Conservation (phyloP, 768 basidiomycete species). For the Auriscalpium vulgare region DNA sequence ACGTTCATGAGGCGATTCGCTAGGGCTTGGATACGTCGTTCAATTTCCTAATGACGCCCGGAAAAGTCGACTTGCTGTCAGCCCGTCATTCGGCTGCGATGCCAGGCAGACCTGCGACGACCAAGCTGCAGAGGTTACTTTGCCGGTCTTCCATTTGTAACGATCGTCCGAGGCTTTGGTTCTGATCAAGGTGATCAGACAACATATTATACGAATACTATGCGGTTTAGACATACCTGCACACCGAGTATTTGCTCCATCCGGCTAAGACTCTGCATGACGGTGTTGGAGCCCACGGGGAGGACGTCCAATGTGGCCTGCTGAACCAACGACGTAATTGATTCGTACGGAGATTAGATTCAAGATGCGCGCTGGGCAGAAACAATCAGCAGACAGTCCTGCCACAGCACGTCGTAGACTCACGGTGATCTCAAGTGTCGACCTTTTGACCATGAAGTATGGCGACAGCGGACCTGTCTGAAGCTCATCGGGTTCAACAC, state of each 20-base stretch:
- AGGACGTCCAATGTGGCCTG: slow-evolving; percentile 77
- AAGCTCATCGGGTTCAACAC: slow-evolving; percentile 45
- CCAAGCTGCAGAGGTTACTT: slow-evolving; percentile 86
- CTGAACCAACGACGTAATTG: slow-evolving; percentile 80
- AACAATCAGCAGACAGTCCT: too few species aligned
- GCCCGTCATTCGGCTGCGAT: too few species aligned
- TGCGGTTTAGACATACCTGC: slow-evolving; percentile 45
- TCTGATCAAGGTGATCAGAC: slow-evolving; percentile 33
- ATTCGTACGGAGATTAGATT: slow-evolving; percentile 94
- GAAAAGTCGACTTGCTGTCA: neutral
- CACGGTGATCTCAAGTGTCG: too few species aligned
- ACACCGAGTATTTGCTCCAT: slow-evolving; percentile 86
- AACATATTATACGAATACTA: neutral
- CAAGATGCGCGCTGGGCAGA: slow-evolving; percentile 59
- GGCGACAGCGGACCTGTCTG: slow-evolving; percentile 67
- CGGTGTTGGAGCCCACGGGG: slow-evolving; percentile 72
- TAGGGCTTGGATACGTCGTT: slow-evolving; percentile 74
- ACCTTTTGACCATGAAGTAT: slow-evolving; percentile 83
- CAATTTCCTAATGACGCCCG: slow-evolving; percentile 85
- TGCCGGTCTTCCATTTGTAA: slow-evolving; percentile 99
- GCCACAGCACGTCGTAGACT: too few species aligned
- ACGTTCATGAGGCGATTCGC: slow-evolving; percentile 95
- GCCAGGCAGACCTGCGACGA: slow-evolving; percentile 51
- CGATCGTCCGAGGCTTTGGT: slow-evolving; percentile 96
- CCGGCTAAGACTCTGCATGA: slow-evolving; percentile 68